Conservation (phyloP, 768 basidiomycete genomes). For the Collybia mongolica region DNA sequence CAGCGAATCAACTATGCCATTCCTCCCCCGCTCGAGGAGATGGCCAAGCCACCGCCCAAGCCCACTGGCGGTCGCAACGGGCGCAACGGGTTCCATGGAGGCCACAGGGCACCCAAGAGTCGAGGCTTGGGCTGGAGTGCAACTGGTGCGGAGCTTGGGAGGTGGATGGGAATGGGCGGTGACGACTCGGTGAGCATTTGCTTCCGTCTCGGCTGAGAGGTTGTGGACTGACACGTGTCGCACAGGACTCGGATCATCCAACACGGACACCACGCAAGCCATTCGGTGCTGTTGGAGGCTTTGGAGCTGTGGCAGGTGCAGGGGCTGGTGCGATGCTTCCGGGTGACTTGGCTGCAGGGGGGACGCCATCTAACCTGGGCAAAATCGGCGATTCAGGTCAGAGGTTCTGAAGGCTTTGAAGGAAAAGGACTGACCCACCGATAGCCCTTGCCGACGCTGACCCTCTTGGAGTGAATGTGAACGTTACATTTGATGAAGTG, state of each 20-base stretch:
- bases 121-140: slow-evolving; percentile 77
- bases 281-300: slow-evolving; percentile 40
- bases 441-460: slow-evolving; percentile 91
- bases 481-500: slow-evolving; percentile 94
- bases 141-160: slow-evolving; percentile 70
- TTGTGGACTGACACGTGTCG: background rate
- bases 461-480: slow-evolving; percentile 89
- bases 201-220: background rate
- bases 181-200: slow-evolving; percentile 62
- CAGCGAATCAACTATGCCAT: slow-evolving; percentile 77
- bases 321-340: slow-evolving; percentile 57
- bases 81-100: slow-evolving; percentile 27
- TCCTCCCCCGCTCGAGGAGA: slow-evolving; percentile 77
- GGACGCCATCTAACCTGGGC: slow-evolving; percentile 83
- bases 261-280: slow-evolving; percentile 71
- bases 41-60: slow-evolving; percentile 42
- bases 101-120: slow-evolving; percentile 28
- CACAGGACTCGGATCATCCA: slow-evolving; percentile 71
- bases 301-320: slow-evolving; percentile 45
- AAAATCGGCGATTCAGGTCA: slow-evolving; percentile 62
- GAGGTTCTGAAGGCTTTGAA: background rate
- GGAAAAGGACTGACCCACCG: slow-evolving; percentile 13
- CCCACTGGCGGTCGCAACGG: slow-evolving; percentile 25
- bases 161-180: slow-evolving; percentile 71
- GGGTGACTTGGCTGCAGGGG: slow-evolving; percentile 65